Conservation (phyloP, 1,139 yeast genomes). For the Suhomyces ambrosiae region DNA sequence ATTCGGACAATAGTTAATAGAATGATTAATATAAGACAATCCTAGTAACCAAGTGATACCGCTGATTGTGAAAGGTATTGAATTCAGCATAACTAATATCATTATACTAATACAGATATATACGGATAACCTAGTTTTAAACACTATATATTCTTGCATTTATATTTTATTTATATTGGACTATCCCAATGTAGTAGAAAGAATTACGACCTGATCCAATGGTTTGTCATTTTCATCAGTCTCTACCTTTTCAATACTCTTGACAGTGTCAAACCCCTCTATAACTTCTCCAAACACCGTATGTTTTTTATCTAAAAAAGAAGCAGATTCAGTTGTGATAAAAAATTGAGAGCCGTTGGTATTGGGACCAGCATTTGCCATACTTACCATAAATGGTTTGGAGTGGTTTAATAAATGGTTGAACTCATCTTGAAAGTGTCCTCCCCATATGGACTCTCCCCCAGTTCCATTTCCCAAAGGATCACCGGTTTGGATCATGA, state of each 20-base stretch:
- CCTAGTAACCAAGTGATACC: too few species aligned
- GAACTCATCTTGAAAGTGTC: conserved; percentile 47
- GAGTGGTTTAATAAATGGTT: conserved; percentile 37
- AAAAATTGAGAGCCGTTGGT: conserved; percentile 38
- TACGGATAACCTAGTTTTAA: too few species aligned
- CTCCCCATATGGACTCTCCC: conserved; percentile 50
- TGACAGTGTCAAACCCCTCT: conserved; percentile 31
- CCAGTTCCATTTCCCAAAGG: conserved; percentile 55
- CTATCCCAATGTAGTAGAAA: conserved; percentile 20
- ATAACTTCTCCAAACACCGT: conserved; percentile 34
- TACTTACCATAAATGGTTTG: conserved; percentile 47
- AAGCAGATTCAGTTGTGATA: conserved; percentile 30
- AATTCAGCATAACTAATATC: too few species aligned
- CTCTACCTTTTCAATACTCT: conserved; percentile 26
- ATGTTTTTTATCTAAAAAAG: conserved; percentile 33
- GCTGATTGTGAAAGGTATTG: too few species aligned
- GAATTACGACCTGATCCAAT: conserved; percentile 22
- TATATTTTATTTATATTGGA: too few species aligned
- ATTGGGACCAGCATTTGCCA: conserved; percentile 41
- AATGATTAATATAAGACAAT: too few species aligned
- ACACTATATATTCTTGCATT: too few species aligned
- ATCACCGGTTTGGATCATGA: conserved; percentile 59
- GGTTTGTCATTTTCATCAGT: conserved; percentile 29
- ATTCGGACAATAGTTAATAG: neutral
- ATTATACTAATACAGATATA: too few species aligned